Evolutionary conservation across 2,329 filamentous ascomycete species (phyloP), one percentile per base, ranked within the genome.

Genomic region (Verticillium longisporum): DNA sequence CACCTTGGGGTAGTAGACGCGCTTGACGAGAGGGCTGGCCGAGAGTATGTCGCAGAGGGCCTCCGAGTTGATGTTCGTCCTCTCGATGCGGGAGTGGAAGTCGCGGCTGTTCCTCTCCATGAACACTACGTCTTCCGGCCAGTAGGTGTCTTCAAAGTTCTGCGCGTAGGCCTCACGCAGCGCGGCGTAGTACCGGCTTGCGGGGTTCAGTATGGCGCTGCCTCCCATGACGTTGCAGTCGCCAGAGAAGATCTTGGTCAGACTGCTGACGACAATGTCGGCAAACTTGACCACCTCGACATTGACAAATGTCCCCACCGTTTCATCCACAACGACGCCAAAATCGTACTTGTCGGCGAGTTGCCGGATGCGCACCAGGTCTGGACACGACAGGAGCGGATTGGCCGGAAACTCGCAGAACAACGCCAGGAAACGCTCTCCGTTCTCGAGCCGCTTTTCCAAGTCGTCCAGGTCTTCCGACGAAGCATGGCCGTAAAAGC

Each of bases 171-270:
- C 80, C 5, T 78, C 71, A 71, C 92, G 94, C n/a, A 99, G 75
- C 0, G 76, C 67, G 2, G 72, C 60, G 73, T 97, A 97, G 75
- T 88, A 89, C 55, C 77, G 85, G n/a, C 87, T 80, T 61, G 87
- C 83, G 0, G 84, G 84, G 68, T 88, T 88, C 55, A 88, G 71
- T 60, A 88, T 84, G 55, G 82, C 77, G 65, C 88, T 90, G 61
- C 95, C 95, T 62, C 93, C 95, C 94, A 98, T 98, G 66, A 99
- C 95, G 73, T 99, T 98, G 73, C 91, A 95, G 75, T 97, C 95
- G 58, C 95, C 95, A 61, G 92, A 96, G 77, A 99, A 99, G 60
- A 98, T 89, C 74, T 99, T 99, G 57, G 95, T 98, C 62, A 99
- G 80, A 72, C 91, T 96, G 79, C 91, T 97, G 61, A 97, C 94